Percentiles rank a stretch among this genome's conserved stretches.
phyloP scores from a whole-genome alignment of 805 yeast genomes.

The Cyberlindnera mississippiensis region DNA sequence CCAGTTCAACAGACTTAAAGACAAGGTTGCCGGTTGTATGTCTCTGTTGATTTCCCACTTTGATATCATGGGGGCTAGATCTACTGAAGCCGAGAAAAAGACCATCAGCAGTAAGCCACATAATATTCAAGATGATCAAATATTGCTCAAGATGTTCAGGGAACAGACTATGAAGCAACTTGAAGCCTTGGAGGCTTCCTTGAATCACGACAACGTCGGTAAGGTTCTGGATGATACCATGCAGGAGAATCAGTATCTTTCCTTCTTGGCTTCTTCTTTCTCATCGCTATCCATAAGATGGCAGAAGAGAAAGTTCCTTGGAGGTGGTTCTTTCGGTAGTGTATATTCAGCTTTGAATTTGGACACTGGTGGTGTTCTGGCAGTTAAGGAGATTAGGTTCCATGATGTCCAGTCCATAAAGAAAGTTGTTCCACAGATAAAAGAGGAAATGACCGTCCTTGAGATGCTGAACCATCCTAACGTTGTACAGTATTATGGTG shows the following conservation, averaged over 20 bases:
- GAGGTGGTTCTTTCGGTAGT: slow-evolving; percentile 94
- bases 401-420: slow-evolving; percentile 84
- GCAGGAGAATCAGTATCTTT: slow-evolving; percentile 80
- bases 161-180: slow-evolving; percentile 68
- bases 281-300: slow-evolving; percentile 90
- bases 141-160: slow-evolving; percentile 52
- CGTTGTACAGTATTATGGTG: slow-evolving; percentile 94
- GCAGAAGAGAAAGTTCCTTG: slow-evolving; percentile 93
- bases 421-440: slow-evolving; percentile 80
- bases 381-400: slow-evolving; percentile 91
- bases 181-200: slow-evolving; percentile 52
- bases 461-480: slow-evolving; percentile 96
- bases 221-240: slow-evolving; percentile 85
- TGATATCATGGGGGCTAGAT: slow-evolving; percentile 97
- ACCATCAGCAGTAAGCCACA: slow-evolving; percentile 38
- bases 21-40: slow-evolving; percentile 92
- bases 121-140: slow-evolving; percentile 51
- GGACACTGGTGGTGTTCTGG: slow-evolving; percentile 94
- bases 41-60: slow-evolving; percentile 90
- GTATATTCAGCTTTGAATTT: slow-evolving; percentile 90
- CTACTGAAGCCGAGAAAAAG: slow-evolving; percentile 56
- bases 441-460: slow-evolving; percentile 94
- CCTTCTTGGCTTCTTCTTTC: slow-evolving; percentile 82
- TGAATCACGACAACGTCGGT: slow-evolving; percentile 54
- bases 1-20: slow-evolving; percentile 66